phyloP scores from a whole-genome alignment of 169 alveolate species.

The Neospora caninum region DNA sequence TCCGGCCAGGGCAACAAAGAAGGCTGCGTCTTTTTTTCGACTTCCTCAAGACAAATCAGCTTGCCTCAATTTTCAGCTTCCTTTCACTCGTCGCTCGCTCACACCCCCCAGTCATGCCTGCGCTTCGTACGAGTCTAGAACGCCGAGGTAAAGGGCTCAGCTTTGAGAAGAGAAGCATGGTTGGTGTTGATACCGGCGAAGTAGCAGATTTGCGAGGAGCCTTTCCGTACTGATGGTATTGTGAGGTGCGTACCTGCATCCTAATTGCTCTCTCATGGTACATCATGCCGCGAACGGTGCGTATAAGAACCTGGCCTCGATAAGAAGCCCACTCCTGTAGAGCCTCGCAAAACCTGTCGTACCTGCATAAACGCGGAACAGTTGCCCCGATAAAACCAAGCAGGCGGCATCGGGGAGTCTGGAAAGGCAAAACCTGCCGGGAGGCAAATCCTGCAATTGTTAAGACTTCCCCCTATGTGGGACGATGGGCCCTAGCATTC shows the following conservation, averaged over 20 bases:
- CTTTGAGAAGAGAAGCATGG: background rate
- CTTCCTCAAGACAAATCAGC: too few species aligned
- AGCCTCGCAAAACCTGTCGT: constrained; percentile 61
- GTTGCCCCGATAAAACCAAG: background rate
- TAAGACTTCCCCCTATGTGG: too few species aligned
- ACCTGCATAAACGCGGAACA: background rate
- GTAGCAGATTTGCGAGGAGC: too few species aligned
- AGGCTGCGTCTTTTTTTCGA: too few species aligned
- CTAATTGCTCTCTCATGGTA: constrained; percentile 61
- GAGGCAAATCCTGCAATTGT: too few species aligned
- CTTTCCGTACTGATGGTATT: background rate
- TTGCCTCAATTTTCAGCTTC: too few species aligned
- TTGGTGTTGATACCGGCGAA: too few species aligned
- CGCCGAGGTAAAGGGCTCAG: background rate
- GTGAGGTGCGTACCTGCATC: constrained; percentile 59
- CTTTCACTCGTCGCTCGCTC: too few species aligned
- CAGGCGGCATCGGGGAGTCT: background rate
- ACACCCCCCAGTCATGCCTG: too few species aligned
- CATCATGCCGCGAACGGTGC: constrained; percentile 68
- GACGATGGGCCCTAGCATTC: background rate
- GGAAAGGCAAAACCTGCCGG: too few species aligned
- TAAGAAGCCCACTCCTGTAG: constrained; percentile 70
- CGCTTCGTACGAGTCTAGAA: too few species aligned
- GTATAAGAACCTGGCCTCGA: constrained; percentile 66
- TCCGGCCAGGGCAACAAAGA: too few species aligned